These are phyloP conservation scores for Solanum bukasovii DNA, from an alignment of 257 asterid species.

Conservation along the genomic window DNA sequence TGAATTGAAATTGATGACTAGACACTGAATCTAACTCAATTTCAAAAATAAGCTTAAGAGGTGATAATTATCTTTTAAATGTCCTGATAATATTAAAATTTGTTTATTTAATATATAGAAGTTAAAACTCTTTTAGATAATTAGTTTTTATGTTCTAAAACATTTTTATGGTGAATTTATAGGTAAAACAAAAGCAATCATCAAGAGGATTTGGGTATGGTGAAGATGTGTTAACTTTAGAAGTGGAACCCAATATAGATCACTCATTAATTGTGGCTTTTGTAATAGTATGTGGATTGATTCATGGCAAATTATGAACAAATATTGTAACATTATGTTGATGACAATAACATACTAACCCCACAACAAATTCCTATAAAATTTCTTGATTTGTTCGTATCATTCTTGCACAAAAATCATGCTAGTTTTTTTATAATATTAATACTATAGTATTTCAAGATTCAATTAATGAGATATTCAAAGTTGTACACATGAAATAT, in stretches of 20 bases:
- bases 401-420: neutral
- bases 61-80: neutral
- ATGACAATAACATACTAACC: neutral
- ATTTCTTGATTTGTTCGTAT: neutral
- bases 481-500: neutral
- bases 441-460: neutral
- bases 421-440: neutral
- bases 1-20: neutral
- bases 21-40: neutral
- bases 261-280: constrained; percentile 57
- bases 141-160: neutral
- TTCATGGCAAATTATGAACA: constrained; percentile 33
- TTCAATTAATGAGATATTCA: neutral
- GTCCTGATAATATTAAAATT: neutral
- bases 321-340: neutral
- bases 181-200: constrained; percentile 49
- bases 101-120: neutral
- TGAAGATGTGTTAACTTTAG: constrained; percentile 53
- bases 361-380: neutral
- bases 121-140: neutral
- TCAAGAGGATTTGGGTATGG: constrained; percentile 49
- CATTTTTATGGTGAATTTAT: constrained; percentile 1
- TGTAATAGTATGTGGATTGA: constrained; percentile 53
- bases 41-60: neutral
- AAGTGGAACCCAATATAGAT: constrained; percentile 57